Evolutionary conservation across 169 alveolate species (phyloP).

Genomic region (Plasmodium ovale): DNA sequence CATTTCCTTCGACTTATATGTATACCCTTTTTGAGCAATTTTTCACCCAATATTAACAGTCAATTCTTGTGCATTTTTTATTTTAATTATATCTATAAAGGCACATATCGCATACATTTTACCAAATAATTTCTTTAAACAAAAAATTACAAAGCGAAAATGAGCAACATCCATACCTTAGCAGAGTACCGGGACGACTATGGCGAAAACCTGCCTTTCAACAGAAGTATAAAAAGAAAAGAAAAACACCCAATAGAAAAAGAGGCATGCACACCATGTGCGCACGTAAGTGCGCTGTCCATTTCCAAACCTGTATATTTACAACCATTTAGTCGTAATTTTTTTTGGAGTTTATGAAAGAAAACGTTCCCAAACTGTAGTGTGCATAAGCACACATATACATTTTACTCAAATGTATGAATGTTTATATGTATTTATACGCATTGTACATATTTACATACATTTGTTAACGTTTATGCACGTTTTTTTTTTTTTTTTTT

Average conservation of each 20-base stretch:
- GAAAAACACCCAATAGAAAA: too few relatives aligned
- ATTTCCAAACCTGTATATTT: not conserved
- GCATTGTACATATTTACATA: not conserved
- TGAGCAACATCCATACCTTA: conserved; percentile 76
- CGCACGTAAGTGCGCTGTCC: not conserved
- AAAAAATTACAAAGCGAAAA: conserved; percentile 1
- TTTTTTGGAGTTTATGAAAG: not conserved
- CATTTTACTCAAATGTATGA: not conserved
- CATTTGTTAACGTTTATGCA: not conserved
- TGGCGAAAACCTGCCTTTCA: conserved; percentile 58
- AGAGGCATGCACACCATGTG: too few relatives aligned
- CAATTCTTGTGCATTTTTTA: not conserved
- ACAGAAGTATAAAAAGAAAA: conserved; percentile 56
- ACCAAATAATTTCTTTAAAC: not conserved
- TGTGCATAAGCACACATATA: too few relatives aligned
- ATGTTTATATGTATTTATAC: too few relatives aligned
- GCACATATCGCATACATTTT: not conserved
- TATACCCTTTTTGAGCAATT: not conserved
- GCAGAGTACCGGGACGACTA: conserved; percentile 65
- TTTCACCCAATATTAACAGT: too few relatives aligned
- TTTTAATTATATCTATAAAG: not conserved
- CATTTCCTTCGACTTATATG: not conserved
- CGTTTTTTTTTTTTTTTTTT: not conserved
- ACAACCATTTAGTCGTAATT: not conserved
- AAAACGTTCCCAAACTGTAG: too few relatives aligned